Evolutionary conservation across 345 rosid genomes (phyloP).

Genomic region (Firmiana major): DNA sequence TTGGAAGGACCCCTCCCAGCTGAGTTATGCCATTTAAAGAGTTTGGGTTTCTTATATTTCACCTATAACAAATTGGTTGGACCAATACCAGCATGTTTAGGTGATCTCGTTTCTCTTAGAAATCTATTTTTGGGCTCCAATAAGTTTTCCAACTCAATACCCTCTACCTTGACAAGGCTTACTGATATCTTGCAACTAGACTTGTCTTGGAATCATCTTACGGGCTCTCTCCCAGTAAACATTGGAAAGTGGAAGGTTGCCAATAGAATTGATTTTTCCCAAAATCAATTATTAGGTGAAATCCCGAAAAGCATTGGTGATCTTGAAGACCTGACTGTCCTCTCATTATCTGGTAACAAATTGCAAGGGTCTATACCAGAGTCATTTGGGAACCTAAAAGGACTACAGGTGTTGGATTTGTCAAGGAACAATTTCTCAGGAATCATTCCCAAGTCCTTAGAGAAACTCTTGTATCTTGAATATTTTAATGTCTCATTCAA

Average conservation of each 20-base stretch:
- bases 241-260: conserved; percentile 15
- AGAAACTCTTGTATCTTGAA: not conserved
- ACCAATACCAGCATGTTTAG: conserved; percentile 9
- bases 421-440: conserved; percentile 19
- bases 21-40: conserved; percentile 4
- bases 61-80: not conserved
- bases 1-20: not conserved
- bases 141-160: conserved; percentile 7
- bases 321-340: not conserved
- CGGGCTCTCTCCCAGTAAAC: not conserved
- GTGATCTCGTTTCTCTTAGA: conserved; percentile 1
- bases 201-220: conserved; percentile 20
- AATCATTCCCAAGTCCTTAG: conserved; percentile 19
- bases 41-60: not conserved
- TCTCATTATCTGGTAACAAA: conserved; percentile 7
- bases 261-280: conserved; percentile 12
- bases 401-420: conserved; percentile 22
- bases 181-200: not conserved
- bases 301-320: conserved; percentile 7
- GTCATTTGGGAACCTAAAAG: conserved; percentile 12
- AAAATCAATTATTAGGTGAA: conserved; percentile 15
- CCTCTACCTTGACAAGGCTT: conserved; percentile 19
- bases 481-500: conserved; percentile 19
- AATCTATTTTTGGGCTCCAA: not conserved
- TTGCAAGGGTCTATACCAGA: conserved; percentile 20